Evolutionary conservation across 129 eudicot genomes (phyloP), one percentile per base, ranked within the genome.

Genomic region (Lactuca sativa): DNA sequence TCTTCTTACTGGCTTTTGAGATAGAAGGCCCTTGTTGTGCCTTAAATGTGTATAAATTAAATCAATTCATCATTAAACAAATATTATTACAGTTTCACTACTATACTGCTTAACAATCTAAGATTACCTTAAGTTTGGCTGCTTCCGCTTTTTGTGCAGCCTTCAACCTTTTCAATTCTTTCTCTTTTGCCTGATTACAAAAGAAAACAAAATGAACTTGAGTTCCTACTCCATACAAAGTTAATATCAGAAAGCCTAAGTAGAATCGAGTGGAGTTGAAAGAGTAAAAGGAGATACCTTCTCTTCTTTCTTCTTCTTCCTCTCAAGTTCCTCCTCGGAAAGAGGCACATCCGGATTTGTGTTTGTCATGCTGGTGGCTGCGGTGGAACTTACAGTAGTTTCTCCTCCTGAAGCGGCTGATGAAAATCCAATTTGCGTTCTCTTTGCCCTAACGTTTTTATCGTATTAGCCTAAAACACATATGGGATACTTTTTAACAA

Each of bases 121-220:
- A 52, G 2, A 32, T 8, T 40, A 95, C 99, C 89, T 95, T 90
- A 48, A 85, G 79, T 74, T 89, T 89, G 12, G 98, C 95, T 14
- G 97, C 99, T 69, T 84, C 95, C 5, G 92, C 95, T 73, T 95
- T 95, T 57, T 81, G 87, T 18, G 93, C 97, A 32, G 99, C 99
- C 86, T 95, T 95, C 1, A 70, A 83, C 71, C 82, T 95, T 64
- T 95, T 95, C 89, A 87, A 40, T 69, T 87, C 97, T 79, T 95
- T 95, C 76, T 83, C 96, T 75, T 76, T 87, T 12, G 96, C 99
- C 99, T 95, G 62, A 12, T 67, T 48, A 5, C 49, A 32, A 52
- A 62, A 59, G 6, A 43, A 6, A 60, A 32, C 48, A 47, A 33
- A 12, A 47, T 7, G 48, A 33, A 49, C 40, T 47, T 12, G 52